These are phyloP conservation scores for Potentilla sterilis DNA, from an alignment of 306 rosid species.

Conservation along the genomic window DNA sequence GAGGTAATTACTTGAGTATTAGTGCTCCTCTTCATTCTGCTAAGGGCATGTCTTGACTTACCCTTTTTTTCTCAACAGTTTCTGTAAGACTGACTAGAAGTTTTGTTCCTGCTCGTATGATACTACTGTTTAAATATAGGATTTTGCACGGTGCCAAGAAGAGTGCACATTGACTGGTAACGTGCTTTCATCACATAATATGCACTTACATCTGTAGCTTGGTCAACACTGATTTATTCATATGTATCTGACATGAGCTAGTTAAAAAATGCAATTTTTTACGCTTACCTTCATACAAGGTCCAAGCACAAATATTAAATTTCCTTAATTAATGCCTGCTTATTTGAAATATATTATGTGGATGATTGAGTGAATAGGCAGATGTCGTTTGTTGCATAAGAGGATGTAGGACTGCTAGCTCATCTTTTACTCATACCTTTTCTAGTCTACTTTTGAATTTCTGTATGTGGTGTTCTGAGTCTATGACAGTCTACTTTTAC, in stretches of 20 bases:
- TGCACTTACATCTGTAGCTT: slow-evolving; percentile 14
- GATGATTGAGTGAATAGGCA: not conserved
- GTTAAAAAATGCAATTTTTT: not conserved
- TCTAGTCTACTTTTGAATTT: not conserved
- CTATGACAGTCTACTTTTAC: not conserved
- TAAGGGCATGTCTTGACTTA: slow-evolving; percentile 30
- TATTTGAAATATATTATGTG: not conserved
- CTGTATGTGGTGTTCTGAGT: not conserved
- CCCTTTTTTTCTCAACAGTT: slow-evolving; percentile 47
- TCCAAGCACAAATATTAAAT: not conserved
- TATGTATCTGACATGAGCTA: not conserved
- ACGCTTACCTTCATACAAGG: no score
- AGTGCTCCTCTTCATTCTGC: slow-evolving; percentile 15
- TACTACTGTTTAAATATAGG: slow-evolving; percentile 95
- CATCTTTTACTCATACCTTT: not conserved
- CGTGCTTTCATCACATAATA: slow-evolving; percentile 53
- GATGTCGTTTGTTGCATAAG: not conserved
- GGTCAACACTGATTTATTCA: not conserved
- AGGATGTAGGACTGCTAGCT: not conserved
- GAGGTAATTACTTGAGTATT: slow-evolving; percentile 49
- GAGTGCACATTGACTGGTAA: slow-evolving; percentile 95
- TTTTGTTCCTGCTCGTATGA: slow-evolving; percentile 99
- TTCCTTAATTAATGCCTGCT: not conserved
- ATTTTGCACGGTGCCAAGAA: slow-evolving; percentile 96
- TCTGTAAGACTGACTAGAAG: slow-evolving; percentile 96